phyloP scores from a whole-genome alignment of 2,329 filamentous ascomycete species.

The Coniella lustricola region DNA sequence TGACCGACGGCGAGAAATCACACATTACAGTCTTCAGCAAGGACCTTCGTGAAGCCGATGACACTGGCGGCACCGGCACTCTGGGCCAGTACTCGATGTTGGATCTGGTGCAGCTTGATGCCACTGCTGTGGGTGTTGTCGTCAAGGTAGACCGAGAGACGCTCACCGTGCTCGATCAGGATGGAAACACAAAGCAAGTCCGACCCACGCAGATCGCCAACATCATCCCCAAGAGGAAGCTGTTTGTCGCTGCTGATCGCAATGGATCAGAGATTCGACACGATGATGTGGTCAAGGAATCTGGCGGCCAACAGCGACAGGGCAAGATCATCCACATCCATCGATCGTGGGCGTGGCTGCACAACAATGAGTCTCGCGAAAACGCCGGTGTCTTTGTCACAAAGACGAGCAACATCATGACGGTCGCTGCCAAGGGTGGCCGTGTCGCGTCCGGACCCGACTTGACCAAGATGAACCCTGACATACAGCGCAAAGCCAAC shows the following conservation, averaged over 20 bases:
- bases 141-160: conserved; percentile 95
- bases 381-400: conserved; percentile 88
- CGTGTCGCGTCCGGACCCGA: conserved; percentile 70
- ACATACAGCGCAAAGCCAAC: conserved; percentile 61
- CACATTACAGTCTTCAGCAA: conserved; percentile 98
- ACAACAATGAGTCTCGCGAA: conserved; percentile 76
- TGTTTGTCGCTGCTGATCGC: conserved; percentile 84
- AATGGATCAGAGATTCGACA: conserved; percentile 87
- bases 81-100: conserved; percentile 88
- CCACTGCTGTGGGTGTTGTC: conserved; percentile 85
- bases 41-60: conserved; percentile 86
- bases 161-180: conserved; percentile 82
- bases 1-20: conserved; percentile 86
- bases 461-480: conserved; percentile 86
- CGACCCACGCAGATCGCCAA: conserved; percentile 90
- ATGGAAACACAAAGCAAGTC: conserved; percentile 71
- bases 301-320: conserved; percentile 73
- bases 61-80: conserved; percentile 77
- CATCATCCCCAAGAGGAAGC: conserved; percentile 73
- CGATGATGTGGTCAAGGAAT: conserved; percentile 89
- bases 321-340: conserved; percentile 93
- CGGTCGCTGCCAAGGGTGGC: conserved; percentile 89
- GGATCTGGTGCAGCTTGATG: conserved; percentile 89
- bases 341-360: conserved; percentile 83
- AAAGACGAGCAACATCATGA: conserved; percentile 76